Evolutionary conservation across 768 basidiomycete species (phyloP), one percentile per base, ranked within the genome.

Genomic region (Gloeostereum incarnatum): DNA sequence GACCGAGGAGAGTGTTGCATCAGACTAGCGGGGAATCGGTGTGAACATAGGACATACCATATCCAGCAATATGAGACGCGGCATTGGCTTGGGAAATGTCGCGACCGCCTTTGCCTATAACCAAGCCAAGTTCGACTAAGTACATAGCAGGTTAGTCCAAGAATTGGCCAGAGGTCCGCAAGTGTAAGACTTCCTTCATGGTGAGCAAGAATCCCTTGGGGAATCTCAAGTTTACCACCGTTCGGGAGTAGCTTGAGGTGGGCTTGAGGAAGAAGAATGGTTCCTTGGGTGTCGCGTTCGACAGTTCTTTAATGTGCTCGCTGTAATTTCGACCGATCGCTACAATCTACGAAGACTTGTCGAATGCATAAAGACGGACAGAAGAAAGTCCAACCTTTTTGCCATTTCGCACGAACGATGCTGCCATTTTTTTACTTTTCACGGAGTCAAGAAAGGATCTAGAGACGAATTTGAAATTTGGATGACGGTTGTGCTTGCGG

Each of bases 251-350:
- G 53, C 84, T 89, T 9, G 83, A 79, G 4, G 96, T 98, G 6
- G 94, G 96, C 61, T 99, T 99, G 19, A 98, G 63, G 68, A 99
- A 99, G 73, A 97, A 93, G 70, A 99, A 97, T 0, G 96, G 96
- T 54, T 97, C 93, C 55, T 80, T 86, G 0, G 94, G 93, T 4
- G 81, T 62, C 4, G 83, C 65, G 55, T 97, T 97, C 52, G 80
- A 82, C 24, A 98, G 72, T 54, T 99, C 96, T 59, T 86, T 90
- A 56, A 82, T 81, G 48, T 96, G 93, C 23, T 86, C 86, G 4
- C 73, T 76, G 57, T 94, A 96, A 66, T 96, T 97, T 42, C 94
- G 77, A 23, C 94, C 94, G 42, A 98, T 97, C 24, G 91, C 93
- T 24, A 97, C 82, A 49, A 97, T 93, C 85, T 6, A 38, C 6